Percentiles rank a stretch among this genome's conserved stretches.
phyloP scores from a whole-genome alignment of 2,329 filamentous ascomycete species.

The Cladophialophora carrionii region DNA sequence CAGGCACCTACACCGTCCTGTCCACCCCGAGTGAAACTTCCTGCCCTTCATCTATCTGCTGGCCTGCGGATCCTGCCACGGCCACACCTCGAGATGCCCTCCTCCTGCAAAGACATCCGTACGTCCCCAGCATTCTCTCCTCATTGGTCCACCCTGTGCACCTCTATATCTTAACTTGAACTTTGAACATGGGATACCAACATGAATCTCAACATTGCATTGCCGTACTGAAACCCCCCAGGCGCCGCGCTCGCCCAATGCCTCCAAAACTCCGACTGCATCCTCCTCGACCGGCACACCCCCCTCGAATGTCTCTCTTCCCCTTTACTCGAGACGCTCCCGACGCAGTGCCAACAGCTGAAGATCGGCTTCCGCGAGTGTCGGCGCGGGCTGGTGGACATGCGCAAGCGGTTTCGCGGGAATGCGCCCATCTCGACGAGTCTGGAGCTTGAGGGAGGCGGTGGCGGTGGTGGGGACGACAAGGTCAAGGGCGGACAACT shows the following conservation, averaged over 20 bases:
- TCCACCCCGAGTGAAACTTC: neutral
- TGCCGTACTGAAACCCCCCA: neutral
- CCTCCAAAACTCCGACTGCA: slow-evolving; percentile 94
- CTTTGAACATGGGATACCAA: too few relatives aligned
- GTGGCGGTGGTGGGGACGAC: slow-evolving; percentile 45
- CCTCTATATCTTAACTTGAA: neutral
- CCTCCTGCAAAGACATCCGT: slow-evolving; percentile 97
- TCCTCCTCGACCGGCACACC: slow-evolving; percentile 85
- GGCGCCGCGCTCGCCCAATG: slow-evolving; percentile 78
- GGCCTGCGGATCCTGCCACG: too few relatives aligned
- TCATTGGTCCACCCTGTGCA: too few relatives aligned
- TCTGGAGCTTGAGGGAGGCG: slow-evolving; percentile 63
- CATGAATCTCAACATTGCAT: neutral
- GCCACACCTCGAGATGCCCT: slow-evolving; percentile 67
- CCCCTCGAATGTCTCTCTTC: slow-evolving; percentile 85
- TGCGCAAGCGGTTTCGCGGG: slow-evolving; percentile 96
- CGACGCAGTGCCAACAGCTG: slow-evolving; percentile 86
- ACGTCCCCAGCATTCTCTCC: slow-evolving; percentile 48
- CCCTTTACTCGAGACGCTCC: slow-evolving; percentile 79
- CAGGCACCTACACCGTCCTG: neutral
- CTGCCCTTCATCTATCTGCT: neutral
- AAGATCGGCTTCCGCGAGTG: slow-evolving; percentile 93
- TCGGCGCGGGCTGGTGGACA: slow-evolving; percentile 95
- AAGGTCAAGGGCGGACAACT: slow-evolving; percentile 56
- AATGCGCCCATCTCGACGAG: slow-evolving; percentile 80